A percentile compares a stretch with the other conserved stretches of the same genome.
phyloP scores from a whole-genome alignment of 2,329 filamentous ascomycete species.

The Neofusicoccum laricinum region DNA sequence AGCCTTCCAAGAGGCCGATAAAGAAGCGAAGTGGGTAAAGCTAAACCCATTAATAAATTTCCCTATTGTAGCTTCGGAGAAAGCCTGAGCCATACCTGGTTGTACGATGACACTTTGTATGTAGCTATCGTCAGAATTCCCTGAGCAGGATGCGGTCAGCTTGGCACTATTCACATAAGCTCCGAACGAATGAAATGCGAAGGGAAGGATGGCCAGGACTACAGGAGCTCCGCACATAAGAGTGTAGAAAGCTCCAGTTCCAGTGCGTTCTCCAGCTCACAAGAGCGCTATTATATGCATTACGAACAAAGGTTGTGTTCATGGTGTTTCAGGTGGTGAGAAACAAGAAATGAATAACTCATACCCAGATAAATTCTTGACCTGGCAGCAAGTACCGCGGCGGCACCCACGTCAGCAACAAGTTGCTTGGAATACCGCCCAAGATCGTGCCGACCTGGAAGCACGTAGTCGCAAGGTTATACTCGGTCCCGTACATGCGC shows the following conservation, averaged over 20 bases:
- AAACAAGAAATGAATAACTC: too few species aligned
- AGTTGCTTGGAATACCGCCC: neutral
- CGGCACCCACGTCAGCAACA: slow-evolving; percentile 5
- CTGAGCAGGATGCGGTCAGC: neutral
- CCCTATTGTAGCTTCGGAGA: neutral
- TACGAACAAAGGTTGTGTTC: too few species aligned
- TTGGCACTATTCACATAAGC: neutral
- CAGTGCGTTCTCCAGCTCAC: too few species aligned
- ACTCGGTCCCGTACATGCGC: slow-evolving; percentile 18
- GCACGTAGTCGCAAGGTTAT: slow-evolving; percentile 19
- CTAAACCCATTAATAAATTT: neutral
- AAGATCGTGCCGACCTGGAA: slow-evolving; percentile 6
- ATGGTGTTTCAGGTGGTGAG: too few species aligned
- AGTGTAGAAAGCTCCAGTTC: too few species aligned
- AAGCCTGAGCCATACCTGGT: neutral
- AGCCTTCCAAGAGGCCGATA: slow-evolving; percentile 1
- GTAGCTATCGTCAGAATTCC: neutral
- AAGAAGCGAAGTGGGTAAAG: slow-evolving; percentile 9
- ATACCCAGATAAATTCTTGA: slow-evolving; percentile 3
- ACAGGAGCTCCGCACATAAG: too few species aligned
- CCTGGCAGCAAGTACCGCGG: slow-evolving; percentile 8
- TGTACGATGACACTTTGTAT: neutral
- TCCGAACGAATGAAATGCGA: neutral
- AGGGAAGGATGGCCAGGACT: too few species aligned
- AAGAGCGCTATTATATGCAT: too few species aligned